Percentiles rank a stretch among this genome's conserved stretches.
phyloP scores from a whole-genome alignment of 164 flowering plant genomes.

The Aristolochia contorta region DNA sequence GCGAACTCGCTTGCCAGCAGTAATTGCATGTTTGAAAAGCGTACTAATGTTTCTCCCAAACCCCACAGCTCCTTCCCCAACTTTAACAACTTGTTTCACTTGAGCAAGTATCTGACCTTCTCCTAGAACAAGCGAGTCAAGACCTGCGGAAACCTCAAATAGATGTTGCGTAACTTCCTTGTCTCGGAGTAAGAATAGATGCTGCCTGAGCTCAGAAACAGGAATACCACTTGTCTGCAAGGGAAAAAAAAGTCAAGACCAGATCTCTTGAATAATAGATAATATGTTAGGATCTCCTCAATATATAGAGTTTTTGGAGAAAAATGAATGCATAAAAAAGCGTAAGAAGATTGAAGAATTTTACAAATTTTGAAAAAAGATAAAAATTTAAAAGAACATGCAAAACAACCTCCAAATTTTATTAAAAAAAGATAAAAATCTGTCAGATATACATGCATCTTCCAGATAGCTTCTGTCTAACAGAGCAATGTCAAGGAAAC shows the following conservation, averaged over 20 bases:
- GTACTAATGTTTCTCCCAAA: slow-evolving; percentile 89
- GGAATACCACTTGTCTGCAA: slow-evolving; percentile 94
- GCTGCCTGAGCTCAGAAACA: slow-evolving; percentile 66
- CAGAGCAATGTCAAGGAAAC: no score
- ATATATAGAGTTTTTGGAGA: no score
- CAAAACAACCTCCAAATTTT: no score
- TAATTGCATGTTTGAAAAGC: slow-evolving; percentile 86
- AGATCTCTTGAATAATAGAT: no score
- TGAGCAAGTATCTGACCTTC: slow-evolving; percentile 98
- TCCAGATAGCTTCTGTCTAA: no score
- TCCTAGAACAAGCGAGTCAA: slow-evolving; percentile 91
- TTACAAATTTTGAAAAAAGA: no score
- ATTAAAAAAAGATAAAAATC: no score
- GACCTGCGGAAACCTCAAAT: slow-evolving; percentile 94
- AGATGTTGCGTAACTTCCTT: slow-evolving; percentile 85
- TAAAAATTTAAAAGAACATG: no score
- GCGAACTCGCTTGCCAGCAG: slow-evolving; percentile 87
- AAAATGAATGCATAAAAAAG: no score
- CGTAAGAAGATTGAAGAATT: no score
- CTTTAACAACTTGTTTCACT: slow-evolving; percentile 89
- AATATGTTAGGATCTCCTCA: no score
- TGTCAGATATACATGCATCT: no score
- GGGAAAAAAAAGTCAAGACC: background rate
- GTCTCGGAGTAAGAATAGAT: slow-evolving; percentile 75
- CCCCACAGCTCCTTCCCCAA: slow-evolving; percentile 80